Percentiles rank a stretch among this genome's conserved stretches.
Evolutionary conservation across 768 basidiomycete genomes (phyloP).

Genomic region (Macrolepiota dolichaula): DNA sequence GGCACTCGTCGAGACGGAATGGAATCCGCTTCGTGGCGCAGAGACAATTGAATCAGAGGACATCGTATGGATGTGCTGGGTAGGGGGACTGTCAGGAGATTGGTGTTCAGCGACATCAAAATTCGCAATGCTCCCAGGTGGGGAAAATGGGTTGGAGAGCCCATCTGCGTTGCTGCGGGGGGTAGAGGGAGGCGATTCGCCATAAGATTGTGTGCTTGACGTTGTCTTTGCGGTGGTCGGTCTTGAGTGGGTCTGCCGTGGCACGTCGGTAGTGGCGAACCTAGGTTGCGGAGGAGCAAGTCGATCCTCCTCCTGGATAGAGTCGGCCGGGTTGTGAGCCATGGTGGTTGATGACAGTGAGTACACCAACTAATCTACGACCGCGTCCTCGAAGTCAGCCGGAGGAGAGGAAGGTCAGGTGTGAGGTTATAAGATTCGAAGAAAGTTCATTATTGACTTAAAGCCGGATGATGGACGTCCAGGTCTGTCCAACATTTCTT

Average conservation of each 20-base stretch:
- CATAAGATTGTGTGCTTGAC: constrained; percentile 20
- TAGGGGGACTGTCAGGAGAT: constrained; percentile 19
- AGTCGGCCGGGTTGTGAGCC: neutral
- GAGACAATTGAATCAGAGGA: constrained; percentile 20
- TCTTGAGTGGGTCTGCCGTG: constrained; percentile 28
- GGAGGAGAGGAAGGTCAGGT: constrained; percentile 16
- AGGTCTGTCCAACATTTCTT: constrained; percentile 26
- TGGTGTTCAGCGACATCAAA: constrained; percentile 35
- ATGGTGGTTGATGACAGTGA: neutral
- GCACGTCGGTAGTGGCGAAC: constrained; percentile 19
- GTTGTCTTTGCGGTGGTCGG: constrained; percentile 25
- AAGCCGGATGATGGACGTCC: constrained; percentile 21
- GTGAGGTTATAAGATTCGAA: constrained; percentile 27
- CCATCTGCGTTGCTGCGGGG: constrained; percentile 34
- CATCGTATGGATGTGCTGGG: constrained; percentile 19
- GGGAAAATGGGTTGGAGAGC: constrained; percentile 46
- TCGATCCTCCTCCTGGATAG: constrained; percentile 17
- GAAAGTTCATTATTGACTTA: constrained; percentile 19
- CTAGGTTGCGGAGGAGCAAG: constrained; percentile 30
- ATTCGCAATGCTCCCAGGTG: constrained; percentile 44
- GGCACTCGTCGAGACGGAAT: constrained; percentile 37
- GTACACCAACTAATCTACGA: constrained; percentile 8
- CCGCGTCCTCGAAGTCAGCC: constrained; percentile 13
- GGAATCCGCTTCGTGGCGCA: constrained; percentile 31
- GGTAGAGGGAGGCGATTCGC: constrained; percentile 37